These are phyloP conservation scores for Huntiella decipiens DNA, from an alignment of 2,329 filamentous ascomycete species.

Conservation along the genomic window DNA sequence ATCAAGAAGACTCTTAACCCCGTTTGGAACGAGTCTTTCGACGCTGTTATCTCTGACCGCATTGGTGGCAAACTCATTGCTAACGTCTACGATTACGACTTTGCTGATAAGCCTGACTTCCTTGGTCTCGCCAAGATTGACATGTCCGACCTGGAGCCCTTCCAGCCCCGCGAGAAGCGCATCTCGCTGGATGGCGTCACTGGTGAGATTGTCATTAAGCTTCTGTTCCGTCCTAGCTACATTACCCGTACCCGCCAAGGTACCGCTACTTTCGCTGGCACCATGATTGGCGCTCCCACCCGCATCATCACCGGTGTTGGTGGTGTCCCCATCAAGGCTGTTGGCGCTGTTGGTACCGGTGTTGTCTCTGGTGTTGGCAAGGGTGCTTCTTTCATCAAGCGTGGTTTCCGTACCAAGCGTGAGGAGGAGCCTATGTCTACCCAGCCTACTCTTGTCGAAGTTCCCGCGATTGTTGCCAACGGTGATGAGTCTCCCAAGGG, in stretches of 20 bases:
- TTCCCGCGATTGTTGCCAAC: slow-evolving; percentile 20
- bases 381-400: slow-evolving; percentile 77
- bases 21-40: slow-evolving; percentile 92
- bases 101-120: slow-evolving; percentile 83
- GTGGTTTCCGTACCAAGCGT: slow-evolving; percentile 60
- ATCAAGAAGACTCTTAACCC: slow-evolving; percentile 95
- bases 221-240: slow-evolving; percentile 87
- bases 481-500: slow-evolving; percentile 11
- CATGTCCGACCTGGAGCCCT: slow-evolving; percentile 65
- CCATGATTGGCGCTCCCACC: slow-evolving; percentile 63
- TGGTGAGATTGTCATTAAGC: slow-evolving; percentile 59
- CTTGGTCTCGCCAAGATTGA: slow-evolving; percentile 63
- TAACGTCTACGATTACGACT: slow-evolving; percentile 88
- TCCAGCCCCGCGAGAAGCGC: slow-evolving; percentile 56
- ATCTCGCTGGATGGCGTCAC: slow-evolving; percentile 76
- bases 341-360: slow-evolving; percentile 52
- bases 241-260: slow-evolving; percentile 73
- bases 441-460: slow-evolving; percentile 23
- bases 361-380: slow-evolving; percentile 41
- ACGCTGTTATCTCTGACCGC: slow-evolving; percentile 61
- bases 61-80: slow-evolving; percentile 69
- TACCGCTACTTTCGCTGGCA: slow-evolving; percentile 80
- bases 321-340: slow-evolving; percentile 85
- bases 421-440: slow-evolving; percentile 32
- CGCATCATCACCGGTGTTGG: slow-evolving; percentile 68